Conservation (phyloP, 139 green algal species). For the Coelastrella sp. region DNA sequence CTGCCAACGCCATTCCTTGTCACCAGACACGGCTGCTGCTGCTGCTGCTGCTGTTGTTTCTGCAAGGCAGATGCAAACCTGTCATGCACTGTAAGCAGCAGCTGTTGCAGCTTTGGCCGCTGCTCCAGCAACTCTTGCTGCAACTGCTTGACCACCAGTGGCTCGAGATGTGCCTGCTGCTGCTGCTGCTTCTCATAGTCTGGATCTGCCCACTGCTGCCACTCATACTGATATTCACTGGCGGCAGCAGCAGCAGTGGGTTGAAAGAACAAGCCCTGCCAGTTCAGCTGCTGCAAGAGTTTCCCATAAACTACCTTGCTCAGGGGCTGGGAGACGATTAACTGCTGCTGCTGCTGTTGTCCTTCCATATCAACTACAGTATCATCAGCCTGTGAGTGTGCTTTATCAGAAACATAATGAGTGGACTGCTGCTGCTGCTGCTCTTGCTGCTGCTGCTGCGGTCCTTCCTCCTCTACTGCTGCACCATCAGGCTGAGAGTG, state of each 20-base stretch:
- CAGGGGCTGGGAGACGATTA: too few species aligned
- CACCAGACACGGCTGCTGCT: slow-evolving; percentile 9
- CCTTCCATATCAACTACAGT: too few species aligned
- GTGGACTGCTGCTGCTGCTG: neutral
- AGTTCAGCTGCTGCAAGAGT: neutral
- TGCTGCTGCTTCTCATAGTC: slow-evolving; percentile 21
- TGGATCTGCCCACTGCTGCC: slow-evolving; percentile 1
- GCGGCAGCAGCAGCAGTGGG: neutral
- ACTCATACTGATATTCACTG: neutral
- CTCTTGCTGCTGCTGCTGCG: neutral
- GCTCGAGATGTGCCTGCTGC: slow-evolving; percentile 8
- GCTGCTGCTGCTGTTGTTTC: slow-evolving; percentile 47
- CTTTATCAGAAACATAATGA: too few species aligned
- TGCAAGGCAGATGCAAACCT: neutral
- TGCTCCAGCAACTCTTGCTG: slow-evolving; percentile 3
- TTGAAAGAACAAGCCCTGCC: neutral
- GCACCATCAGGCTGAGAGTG: neutral
- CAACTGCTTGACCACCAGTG: neutral
- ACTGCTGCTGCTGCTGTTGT: slow-evolving; percentile 28
- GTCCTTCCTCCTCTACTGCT: neutral
- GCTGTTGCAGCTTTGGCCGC: slow-evolving; percentile 21
- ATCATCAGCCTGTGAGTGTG: too few species aligned
- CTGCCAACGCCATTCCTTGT: neutral
- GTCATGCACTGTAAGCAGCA: neutral
- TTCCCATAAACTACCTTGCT: neutral